phyloP scores from a whole-genome alignment of 768 basidiomycete species.

The Clitopilus passeckerianus region DNA sequence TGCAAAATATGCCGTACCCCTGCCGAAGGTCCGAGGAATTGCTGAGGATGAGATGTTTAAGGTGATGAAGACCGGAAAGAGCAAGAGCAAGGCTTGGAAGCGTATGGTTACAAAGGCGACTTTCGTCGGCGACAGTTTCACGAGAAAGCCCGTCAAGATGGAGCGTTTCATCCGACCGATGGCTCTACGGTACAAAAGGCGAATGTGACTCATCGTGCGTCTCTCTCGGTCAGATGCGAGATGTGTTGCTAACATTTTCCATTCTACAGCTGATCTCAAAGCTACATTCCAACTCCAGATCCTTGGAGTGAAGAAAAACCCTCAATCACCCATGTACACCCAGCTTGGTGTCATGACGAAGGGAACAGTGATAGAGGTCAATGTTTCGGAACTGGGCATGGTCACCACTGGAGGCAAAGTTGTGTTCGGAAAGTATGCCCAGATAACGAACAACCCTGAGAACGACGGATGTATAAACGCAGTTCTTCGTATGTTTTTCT shows the following conservation, averaged over 20 bases:
- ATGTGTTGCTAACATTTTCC: background rate
- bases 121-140: conserved; percentile 97
- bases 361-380: conserved; percentile 97
- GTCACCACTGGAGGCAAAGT: conserved; percentile 97
- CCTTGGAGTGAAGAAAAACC: conserved; percentile 98
- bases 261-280: conserved; percentile 78
- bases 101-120: conserved; percentile 99
- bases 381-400: conserved; percentile 97
- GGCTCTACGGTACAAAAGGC: conserved; percentile 98
- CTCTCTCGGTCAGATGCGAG: background rate
- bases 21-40: conserved; percentile 96
- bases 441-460: conserved; percentile 92
- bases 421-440: conserved; percentile 90
- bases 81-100: conserved; percentile 96
- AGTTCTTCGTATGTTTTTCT: conserved; percentile 66
- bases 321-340: conserved; percentile 97
- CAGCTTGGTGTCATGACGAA: conserved; percentile 97
- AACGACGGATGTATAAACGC: conserved; percentile 97
- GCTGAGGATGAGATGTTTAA: conserved; percentile 99
- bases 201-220: conserved; percentile 95
- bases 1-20: conserved; percentile 93
- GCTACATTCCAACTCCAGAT: conserved; percentile 99
- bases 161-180: conserved; percentile 97
- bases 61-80: conserved; percentile 97
- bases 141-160: conserved; percentile 98